phyloP scores from a whole-genome alignment of 2,329 filamentous ascomycete species.

The Paracoccidioides lutzii region DNA sequence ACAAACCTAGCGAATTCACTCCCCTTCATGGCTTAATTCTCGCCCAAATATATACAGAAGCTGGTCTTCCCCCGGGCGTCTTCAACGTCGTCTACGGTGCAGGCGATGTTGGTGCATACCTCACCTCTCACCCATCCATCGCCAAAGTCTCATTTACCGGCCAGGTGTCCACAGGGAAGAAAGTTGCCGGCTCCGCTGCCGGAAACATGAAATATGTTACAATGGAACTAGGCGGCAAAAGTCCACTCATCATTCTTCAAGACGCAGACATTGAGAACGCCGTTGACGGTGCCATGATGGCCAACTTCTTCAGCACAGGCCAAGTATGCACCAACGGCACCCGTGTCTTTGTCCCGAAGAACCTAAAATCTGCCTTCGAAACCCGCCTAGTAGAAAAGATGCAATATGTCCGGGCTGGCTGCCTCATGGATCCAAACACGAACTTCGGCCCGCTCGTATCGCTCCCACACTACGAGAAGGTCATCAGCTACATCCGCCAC shows the following conservation, averaged over 20 bases:
- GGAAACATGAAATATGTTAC: constrained; percentile 80
- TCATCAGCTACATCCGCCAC: constrained; percentile 61
- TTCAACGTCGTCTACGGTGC: constrained; percentile 80
- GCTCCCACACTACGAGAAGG: constrained; percentile 61
- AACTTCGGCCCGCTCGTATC: constrained; percentile 81
- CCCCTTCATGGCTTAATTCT: constrained; percentile 67
- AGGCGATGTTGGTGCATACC: constrained; percentile 61
- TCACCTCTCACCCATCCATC: constrained; percentile 59
- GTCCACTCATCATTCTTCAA: constrained; percentile 64
- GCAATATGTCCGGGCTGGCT: constrained; percentile 54
- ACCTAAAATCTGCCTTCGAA: constrained; percentile 57
- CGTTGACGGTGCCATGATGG: constrained; percentile 85
- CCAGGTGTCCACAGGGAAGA: constrained; percentile 69
- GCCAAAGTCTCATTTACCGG: constrained; percentile 86
- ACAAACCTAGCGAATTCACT: constrained; percentile 81
- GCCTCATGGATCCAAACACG: constrained; percentile 56
- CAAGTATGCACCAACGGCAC: constrained; percentile 93
- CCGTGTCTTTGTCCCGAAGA: constrained; percentile 63
- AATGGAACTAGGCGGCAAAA: constrained; percentile 85
- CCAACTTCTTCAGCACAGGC: constrained; percentile 82
- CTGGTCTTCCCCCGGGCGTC: constrained; percentile 66
- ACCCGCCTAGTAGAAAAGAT: constrained; percentile 57
- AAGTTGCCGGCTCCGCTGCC: constrained; percentile 64
- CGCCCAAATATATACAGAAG: constrained; percentile 63
- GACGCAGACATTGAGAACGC: constrained; percentile 67